Conservation (phyloP, 495 filamentous ascomycete species). For the Chlorociboria aeruginascens region DNA sequence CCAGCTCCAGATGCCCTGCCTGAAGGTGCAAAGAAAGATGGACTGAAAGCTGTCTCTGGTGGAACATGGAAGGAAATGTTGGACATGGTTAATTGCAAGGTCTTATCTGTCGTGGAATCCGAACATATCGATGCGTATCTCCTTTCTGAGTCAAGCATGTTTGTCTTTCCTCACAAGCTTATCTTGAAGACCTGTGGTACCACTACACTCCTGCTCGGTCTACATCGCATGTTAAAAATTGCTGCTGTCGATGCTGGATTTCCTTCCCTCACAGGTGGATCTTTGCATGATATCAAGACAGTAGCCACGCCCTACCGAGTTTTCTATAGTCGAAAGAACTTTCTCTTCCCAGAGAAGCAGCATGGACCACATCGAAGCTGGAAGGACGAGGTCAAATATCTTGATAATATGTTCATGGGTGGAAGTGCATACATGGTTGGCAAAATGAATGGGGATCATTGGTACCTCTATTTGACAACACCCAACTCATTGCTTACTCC, state of each 20-base stretch:
- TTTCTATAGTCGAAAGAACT: slow-evolving; percentile 99
- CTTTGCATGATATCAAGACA: slow-evolving; percentile 37
- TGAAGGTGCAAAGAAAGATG: slow-evolving; percentile 52
- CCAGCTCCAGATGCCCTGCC: slow-evolving; percentile 67
- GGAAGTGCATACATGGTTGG: slow-evolving; percentile 99
- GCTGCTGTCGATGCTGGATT: slow-evolving; percentile 82
- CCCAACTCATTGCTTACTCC: slow-evolving; percentile 73
- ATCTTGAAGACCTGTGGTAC: slow-evolving; percentile 99
- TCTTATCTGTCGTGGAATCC: slow-evolving; percentile 88
- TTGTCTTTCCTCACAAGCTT: slow-evolving; percentile 97
- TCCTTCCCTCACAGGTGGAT: slow-evolving; percentile 26
- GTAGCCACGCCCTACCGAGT: slow-evolving; percentile 86
- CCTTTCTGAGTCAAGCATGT: slow-evolving; percentile 98
- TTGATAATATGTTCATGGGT: slow-evolving; percentile 80
- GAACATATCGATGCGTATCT: slow-evolving; percentile 95
- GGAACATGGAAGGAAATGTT: slow-evolving; percentile 95
- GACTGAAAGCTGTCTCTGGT: slow-evolving; percentile 73
- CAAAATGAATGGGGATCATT: slow-evolving; percentile 99
- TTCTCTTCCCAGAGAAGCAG: slow-evolving; percentile 91
- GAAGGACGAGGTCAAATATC: slow-evolving; percentile 84
- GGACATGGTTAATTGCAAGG: slow-evolving; percentile 95
- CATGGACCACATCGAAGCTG: slow-evolving; percentile 92
- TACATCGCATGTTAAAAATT: slow-evolving; percentile 83
- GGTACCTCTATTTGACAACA: slow-evolving; percentile 95
- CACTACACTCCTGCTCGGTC: slow-evolving; percentile 80